Conservation (phyloP, 164 flowering plant species). For the Vitis labrusca region DNA sequence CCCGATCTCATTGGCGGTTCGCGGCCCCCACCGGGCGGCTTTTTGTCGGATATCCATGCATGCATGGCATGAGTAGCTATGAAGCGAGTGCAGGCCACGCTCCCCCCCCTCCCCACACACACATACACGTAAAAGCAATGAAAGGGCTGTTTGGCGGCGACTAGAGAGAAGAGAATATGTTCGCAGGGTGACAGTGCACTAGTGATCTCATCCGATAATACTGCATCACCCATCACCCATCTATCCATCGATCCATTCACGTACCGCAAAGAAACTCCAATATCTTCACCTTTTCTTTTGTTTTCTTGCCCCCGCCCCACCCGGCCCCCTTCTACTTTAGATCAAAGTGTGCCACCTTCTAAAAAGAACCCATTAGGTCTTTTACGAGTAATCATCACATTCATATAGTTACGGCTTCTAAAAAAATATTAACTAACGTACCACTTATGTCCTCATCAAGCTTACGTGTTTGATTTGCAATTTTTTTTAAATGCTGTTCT, state of each 20-base stretch:
- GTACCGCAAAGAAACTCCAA: slow-evolving; percentile 12
- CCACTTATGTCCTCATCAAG: background rate
- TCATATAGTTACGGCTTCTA: no score
- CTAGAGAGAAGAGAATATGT: slow-evolving; percentile 7
- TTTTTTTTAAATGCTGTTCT: background rate
- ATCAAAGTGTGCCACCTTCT: background rate
- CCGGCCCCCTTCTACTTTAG: background rate
- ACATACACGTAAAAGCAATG: no score
- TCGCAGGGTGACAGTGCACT: background rate
- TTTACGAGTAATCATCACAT: background rate
- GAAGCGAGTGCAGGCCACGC: slow-evolving; percentile 22
- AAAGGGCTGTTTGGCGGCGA: slow-evolving; percentile 14
- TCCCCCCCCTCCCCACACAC: background rate
- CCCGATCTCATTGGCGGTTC: slow-evolving; percentile 1
- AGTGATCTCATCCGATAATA: no score
- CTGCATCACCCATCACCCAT: no score
- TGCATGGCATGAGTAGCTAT: background rate
- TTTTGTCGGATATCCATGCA: slow-evolving; percentile 25
- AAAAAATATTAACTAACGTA: no score
- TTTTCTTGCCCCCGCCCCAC: background rate
- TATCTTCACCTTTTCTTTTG: background rate
- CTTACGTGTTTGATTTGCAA: background rate
- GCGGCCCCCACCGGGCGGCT: background rate
- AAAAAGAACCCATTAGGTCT: background rate
- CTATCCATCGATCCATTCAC: slow-evolving; percentile 8